phyloP scores from a whole-genome alignment of 148 eudicot species.

The Fagopyrum tataricum region DNA sequence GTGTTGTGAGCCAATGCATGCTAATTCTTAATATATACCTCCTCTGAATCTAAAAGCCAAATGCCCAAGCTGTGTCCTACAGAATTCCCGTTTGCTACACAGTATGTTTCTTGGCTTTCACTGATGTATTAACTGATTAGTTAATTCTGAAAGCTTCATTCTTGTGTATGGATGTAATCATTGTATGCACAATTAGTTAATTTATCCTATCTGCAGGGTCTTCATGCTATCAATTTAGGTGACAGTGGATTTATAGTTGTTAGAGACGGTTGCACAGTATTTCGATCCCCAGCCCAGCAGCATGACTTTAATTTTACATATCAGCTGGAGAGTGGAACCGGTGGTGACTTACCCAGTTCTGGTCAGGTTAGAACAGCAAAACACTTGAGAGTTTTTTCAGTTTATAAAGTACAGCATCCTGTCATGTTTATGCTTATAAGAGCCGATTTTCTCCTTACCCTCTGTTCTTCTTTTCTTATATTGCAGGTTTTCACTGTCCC shows the following conservation, averaged over 20 bases:
- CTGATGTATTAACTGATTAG: neutral
- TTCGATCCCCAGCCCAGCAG: conserved; percentile 78
- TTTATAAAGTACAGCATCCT: neutral
- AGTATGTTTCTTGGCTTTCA: neutral
- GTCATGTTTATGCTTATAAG: neutral
- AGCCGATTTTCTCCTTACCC: neutral
- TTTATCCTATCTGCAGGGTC: conserved; percentile 39
- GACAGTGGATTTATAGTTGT: conserved; percentile 85
- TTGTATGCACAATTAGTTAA: neutral
- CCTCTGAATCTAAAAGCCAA: neutral
- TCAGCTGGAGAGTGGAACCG: conserved; percentile 66
- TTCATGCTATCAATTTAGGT: conserved; percentile 80
- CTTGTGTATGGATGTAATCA: neutral
- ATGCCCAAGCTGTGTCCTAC: neutral
- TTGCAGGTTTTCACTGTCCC: conserved; percentile 52
- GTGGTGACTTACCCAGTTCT: conserved; percentile 75
- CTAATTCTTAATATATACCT: neutral
- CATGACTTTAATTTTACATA: conserved; percentile 88
- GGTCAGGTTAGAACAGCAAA: conserved; percentile 51
- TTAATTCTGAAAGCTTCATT: neutral
- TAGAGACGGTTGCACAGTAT: conserved; percentile 71
- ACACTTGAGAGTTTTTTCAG: neutral
- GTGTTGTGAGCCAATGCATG: neutral
- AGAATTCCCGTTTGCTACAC: neutral
- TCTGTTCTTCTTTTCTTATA: conserved; percentile 6